Conservation (phyloP, 805 yeast species). For the Cyberlindnera maclurae region DNA sequence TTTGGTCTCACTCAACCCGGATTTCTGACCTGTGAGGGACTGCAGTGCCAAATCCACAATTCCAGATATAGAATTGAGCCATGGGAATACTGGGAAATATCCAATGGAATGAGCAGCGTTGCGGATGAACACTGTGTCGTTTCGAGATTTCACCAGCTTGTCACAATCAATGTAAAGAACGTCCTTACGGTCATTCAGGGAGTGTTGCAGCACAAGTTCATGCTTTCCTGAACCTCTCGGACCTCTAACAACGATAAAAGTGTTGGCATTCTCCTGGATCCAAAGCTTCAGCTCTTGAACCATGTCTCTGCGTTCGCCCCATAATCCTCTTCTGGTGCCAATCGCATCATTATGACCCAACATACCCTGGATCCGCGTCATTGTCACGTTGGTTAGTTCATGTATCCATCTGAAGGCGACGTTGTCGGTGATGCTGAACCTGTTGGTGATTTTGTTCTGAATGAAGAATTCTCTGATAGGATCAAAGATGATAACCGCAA, state of each 20-base stretch:
- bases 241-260: slow-evolving; percentile 85
- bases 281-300: slow-evolving; percentile 66
- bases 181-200: slow-evolving; percentile 52
- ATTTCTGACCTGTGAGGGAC: slow-evolving; percentile 89
- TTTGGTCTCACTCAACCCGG: slow-evolving; percentile 78
- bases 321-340: slow-evolving; percentile 32
- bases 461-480: slow-evolving; percentile 84
- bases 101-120: slow-evolving; percentile 74
- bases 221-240: slow-evolving; percentile 95
- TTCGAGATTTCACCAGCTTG: slow-evolving; percentile 59
- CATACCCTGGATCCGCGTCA: slow-evolving; percentile 29
- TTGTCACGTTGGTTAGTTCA: slow-evolving; percentile 23
- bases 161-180: slow-evolving; percentile 77
- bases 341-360: slow-evolving; percentile 25
- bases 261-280: slow-evolving; percentile 83
- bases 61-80: slow-evolving; percentile 76
- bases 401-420: slow-evolving; percentile 30
- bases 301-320: slow-evolving; percentile 68
- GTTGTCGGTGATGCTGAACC: slow-evolving; percentile 44
- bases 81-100: slow-evolving; percentile 88
- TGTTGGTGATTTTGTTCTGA: slow-evolving; percentile 61
- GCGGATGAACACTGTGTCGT: slow-evolving; percentile 61
- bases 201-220: slow-evolving; percentile 64
- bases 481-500: slow-evolving; percentile 83
- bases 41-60: slow-evolving; percentile 81